Percentiles rank a stretch among this genome's conserved stretches.
Evolutionary conservation across 495 filamentous ascomycete genomes (phyloP).

Genomic region (Penicillium simplicissimum): DNA sequence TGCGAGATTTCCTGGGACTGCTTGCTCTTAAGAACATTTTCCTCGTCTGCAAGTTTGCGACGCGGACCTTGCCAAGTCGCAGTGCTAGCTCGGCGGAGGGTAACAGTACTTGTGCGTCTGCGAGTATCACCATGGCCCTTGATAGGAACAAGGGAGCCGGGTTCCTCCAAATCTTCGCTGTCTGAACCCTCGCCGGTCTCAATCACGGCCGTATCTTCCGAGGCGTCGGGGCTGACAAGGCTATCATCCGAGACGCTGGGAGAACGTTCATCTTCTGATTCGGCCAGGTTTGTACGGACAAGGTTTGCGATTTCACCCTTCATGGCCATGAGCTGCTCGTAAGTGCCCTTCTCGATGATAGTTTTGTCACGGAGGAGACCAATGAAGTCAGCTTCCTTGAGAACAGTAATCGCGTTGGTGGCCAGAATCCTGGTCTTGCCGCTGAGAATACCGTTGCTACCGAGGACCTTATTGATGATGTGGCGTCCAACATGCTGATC

Average conservation of each 20-base stretch:
- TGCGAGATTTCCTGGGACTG: slow-evolving; percentile 85
- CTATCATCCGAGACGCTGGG: slow-evolving; percentile 53
- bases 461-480: slow-evolving; percentile 90
- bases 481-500: slow-evolving; percentile 97
- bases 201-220: slow-evolving; percentile 54
- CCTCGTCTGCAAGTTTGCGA: slow-evolving; percentile 82
- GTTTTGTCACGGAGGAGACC: slow-evolving; percentile 78
- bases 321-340: slow-evolving; percentile 87
- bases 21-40: slow-evolving; percentile 72
- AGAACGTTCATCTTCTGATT: slow-evolving; percentile 61
- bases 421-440: slow-evolving; percentile 92
- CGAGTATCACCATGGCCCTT: slow-evolving; percentile 48
- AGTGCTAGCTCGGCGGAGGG: slow-evolving; percentile 84
- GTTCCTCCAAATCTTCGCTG: slow-evolving; percentile 72
- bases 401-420: slow-evolving; percentile 92
- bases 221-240: slow-evolving; percentile 51
- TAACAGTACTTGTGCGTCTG: slow-evolving; percentile 67
- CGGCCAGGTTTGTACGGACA: slow-evolving; percentile 72
- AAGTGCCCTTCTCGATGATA: slow-evolving; percentile 85
- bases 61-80: slow-evolving; percentile 85
- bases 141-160: slow-evolving; percentile 72
- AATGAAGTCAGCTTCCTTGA: slow-evolving; percentile 85
- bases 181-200: slow-evolving; percentile 56
- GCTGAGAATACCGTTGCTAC: slow-evolving; percentile 75
- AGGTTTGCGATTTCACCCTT: slow-evolving; percentile 86